These are phyloP conservation scores for Monocercomonoides exilis DNA, from an alignment of 78 protist species.

Conservation along the genomic window DNA sequence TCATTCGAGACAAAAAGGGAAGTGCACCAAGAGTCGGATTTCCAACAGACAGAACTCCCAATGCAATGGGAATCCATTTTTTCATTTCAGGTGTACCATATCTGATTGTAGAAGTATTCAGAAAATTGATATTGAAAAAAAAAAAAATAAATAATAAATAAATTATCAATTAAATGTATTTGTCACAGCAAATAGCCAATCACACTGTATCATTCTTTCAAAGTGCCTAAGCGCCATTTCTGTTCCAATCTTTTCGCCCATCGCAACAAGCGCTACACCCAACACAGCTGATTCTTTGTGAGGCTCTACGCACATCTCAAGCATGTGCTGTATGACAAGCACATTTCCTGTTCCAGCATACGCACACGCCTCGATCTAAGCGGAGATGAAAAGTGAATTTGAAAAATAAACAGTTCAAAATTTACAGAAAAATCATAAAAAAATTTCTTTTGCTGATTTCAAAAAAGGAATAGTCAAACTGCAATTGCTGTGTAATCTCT, in stretches of 20 bases:
- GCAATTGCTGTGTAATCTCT: too few relatives aligned
- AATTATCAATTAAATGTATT: too few relatives aligned
- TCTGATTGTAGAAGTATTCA: too few relatives aligned
- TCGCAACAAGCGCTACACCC: conserved; percentile 83
- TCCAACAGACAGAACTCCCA: background rate
- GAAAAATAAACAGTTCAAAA: too few relatives aligned
- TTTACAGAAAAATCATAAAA: too few relatives aligned
- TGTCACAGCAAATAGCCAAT: too few relatives aligned
- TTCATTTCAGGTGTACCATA: background rate
- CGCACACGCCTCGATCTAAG: conserved; percentile 74
- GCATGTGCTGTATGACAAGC: conserved; percentile 47
- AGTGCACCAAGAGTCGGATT: background rate
- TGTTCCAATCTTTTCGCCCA: conserved; percentile 88
- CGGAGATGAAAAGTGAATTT: too few relatives aligned
- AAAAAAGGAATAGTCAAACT: too few relatives aligned
- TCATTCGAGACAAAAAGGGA: background rate
- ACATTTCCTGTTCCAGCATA: conserved; percentile 95
- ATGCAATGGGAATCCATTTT: background rate
- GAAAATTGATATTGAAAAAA: background rate
- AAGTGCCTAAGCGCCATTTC: conserved; percentile 82
- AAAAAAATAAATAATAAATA: too few relatives aligned
- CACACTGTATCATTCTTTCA: conserved; percentile 68
- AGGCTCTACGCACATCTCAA: conserved; percentile 57
- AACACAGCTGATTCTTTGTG: conserved; percentile 61
- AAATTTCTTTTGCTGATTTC: too few relatives aligned